Evolutionary conservation across 768 basidiomycete species (phyloP).

Genomic region (Collybia sp.): DNA sequence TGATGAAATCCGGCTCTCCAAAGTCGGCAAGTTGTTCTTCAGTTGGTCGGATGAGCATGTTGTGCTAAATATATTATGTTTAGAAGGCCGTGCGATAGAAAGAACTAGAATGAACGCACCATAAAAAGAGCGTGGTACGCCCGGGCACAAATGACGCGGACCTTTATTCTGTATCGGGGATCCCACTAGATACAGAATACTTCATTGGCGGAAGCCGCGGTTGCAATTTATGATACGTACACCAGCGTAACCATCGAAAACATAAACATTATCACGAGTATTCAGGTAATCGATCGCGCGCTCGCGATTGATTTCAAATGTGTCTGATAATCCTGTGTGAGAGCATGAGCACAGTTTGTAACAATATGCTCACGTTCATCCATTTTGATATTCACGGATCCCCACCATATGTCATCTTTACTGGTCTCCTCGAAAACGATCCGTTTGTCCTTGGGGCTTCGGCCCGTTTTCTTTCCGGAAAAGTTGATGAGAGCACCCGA

Average conservation of each 20-base stretch:
- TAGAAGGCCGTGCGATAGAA: constrained; percentile 10
- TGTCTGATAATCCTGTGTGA: constrained; percentile 48
- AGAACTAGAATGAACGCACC: constrained; percentile 47
- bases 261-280: constrained; percentile 96
- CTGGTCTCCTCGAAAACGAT: constrained; percentile 96
- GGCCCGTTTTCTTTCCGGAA: constrained; percentile 98
- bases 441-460: constrained; percentile 98
- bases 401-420: constrained; percentile 99
- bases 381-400: constrained; percentile 98
- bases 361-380: constrained; percentile 69
- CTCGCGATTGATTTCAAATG: constrained; percentile 98
- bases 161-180: constrained; percentile 98
- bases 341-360: neutral
- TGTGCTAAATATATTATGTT: constrained; percentile 55
- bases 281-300: constrained; percentile 99
- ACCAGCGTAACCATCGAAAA: constrained; percentile 94
- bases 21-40: constrained; percentile 90
- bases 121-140: constrained; percentile 99
- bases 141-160: constrained; percentile 96
- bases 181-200: constrained; percentile 66
- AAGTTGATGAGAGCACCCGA: constrained; percentile 99
- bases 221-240: constrained; percentile 31
- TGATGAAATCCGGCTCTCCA: constrained; percentile 98
- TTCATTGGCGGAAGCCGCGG: constrained; percentile 4
- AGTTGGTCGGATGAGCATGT: constrained; percentile 99